A percentile compares a stretch with the other conserved stretches of the same genome.
These are phyloP conservation scores for Neurospora discreta DNA, from an alignment of 495 filamentous ascomycete genomes.

Conservation along the genomic window DNA sequence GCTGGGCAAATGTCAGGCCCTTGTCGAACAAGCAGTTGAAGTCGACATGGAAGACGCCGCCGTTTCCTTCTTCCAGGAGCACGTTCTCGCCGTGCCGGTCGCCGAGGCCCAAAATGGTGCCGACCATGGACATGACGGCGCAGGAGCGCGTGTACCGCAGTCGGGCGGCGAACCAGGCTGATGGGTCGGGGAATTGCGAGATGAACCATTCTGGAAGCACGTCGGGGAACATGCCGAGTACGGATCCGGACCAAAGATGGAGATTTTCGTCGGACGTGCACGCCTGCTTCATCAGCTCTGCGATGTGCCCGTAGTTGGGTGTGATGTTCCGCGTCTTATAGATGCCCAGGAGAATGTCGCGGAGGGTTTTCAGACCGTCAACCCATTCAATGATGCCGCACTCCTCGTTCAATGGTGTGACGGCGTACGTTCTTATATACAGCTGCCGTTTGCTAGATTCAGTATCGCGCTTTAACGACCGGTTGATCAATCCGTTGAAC, in stretches of 20 bases:
- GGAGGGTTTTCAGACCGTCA: slow-evolving; percentile 85
- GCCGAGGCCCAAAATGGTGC: slow-evolving; percentile 85
- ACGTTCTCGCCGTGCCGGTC: slow-evolving; percentile 99
- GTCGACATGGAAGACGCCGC: slow-evolving; percentile 93
- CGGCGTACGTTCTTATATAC: slow-evolving; percentile 93
- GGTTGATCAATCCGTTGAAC: slow-evolving; percentile 96
- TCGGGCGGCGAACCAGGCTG: slow-evolving; percentile 84
- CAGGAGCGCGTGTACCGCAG: slow-evolving; percentile 84
- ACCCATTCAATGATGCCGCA: slow-evolving; percentile 98
- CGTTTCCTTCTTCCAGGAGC: slow-evolving; percentile 85
- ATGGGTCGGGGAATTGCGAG: slow-evolving; percentile 85
- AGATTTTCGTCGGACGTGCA: slow-evolving; percentile 33
- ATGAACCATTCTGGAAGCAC: slow-evolving; percentile 92
- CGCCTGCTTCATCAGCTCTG: slow-evolving; percentile 37
- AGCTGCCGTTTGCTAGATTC: slow-evolving; percentile 71
- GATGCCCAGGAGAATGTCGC: slow-evolving; percentile 74
- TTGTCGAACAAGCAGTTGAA: slow-evolving; percentile 99
- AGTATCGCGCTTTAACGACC: slow-evolving; percentile 79
- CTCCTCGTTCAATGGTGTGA: slow-evolving; percentile 94
- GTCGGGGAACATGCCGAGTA: slow-evolving; percentile 59
- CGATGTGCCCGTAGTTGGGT: slow-evolving; percentile 38
- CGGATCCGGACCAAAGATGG: slow-evolving; percentile 55
- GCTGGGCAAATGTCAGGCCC: slow-evolving; percentile 88
- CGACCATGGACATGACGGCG: slow-evolving; percentile 96
- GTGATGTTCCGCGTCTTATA: slow-evolving; percentile 60